Evolutionary conservation across 495 filamentous ascomycete genomes (phyloP).

Genomic region (Penicillium chermesinum): DNA sequence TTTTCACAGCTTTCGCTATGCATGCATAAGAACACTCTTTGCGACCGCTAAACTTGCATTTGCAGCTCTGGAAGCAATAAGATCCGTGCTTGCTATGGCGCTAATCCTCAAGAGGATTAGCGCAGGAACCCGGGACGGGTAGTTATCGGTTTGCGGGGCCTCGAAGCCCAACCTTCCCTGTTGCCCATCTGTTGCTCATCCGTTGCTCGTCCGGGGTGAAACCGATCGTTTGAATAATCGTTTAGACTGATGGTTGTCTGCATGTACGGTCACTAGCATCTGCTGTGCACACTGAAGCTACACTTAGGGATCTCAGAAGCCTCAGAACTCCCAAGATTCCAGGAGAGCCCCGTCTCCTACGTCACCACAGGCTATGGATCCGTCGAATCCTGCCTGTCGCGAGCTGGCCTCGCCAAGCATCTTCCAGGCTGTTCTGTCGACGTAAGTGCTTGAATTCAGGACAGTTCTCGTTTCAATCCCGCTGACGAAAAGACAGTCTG

Average conservation of each 20-base stretch:
- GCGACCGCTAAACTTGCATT: too few relatives aligned
- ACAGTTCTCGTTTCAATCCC: neutral
- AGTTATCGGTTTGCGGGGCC: conserved; percentile 7
- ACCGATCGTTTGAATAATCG: neutral
- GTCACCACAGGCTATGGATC: neutral
- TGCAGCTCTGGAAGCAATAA: too few relatives aligned
- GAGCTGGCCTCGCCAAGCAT: conserved; percentile 45
- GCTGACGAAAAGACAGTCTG: conserved; percentile 44
- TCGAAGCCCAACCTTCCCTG: neutral
- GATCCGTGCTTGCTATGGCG: too few relatives aligned
- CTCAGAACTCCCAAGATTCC: neutral
- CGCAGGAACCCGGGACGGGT: conserved; percentile 3
- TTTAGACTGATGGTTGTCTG: neutral
- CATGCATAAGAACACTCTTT: too few relatives aligned
- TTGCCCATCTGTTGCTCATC: neutral
- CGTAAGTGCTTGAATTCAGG: conserved; percentile 33
- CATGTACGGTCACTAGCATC: too few relatives aligned
- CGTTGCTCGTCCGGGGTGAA: neutral
- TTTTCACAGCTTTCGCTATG: too few relatives aligned
- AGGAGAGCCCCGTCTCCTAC: neutral
- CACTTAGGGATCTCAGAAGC: neutral
- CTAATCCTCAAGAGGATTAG: neutral
- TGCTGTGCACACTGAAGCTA: too few relatives aligned
- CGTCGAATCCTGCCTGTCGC: conserved; percentile 21
- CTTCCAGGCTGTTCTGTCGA: conserved; percentile 57